Evolutionary conservation across 805 yeast species (phyloP).

Genomic region (Sporopachydermia lactativora): DNA sequence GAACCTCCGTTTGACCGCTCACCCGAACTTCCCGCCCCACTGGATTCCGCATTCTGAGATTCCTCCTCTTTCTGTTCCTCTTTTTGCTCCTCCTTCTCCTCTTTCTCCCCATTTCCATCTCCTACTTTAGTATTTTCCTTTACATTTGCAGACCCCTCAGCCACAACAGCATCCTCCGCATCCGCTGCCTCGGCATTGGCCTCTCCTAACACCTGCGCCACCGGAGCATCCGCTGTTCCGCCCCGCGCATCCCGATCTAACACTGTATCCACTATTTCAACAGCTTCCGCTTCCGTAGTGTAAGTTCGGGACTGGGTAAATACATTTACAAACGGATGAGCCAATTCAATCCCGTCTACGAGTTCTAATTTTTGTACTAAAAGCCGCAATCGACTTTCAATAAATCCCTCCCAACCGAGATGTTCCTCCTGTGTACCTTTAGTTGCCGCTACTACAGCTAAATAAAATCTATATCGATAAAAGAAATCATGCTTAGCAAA

Average conservation of each 20-base stretch:
- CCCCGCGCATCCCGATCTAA: constrained; percentile 38
- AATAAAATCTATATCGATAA: constrained; percentile 69
- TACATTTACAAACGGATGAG: constrained; percentile 82
- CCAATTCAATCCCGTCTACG: constrained; percentile 58
- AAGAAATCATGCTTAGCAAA: constrained; percentile 76
- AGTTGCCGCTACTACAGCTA: constrained; percentile 71
- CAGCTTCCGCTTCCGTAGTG: constrained; percentile 37
- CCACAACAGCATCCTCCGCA: constrained; percentile 19
- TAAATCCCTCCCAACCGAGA: constrained; percentile 82
- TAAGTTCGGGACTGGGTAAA: constrained; percentile 42
- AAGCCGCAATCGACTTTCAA: constrained; percentile 74
- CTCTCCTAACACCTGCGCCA: constrained; percentile 20
- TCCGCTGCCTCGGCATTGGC: constrained; percentile 14
- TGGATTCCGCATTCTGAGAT: too few species aligned
- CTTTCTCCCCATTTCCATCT: constrained; percentile 13
- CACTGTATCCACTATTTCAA: constrained; percentile 41
- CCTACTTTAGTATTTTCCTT: constrained; percentile 9
- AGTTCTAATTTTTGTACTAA: constrained; percentile 76
- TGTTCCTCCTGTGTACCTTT: constrained; percentile 68
- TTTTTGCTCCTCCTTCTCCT: constrained; percentile 13
- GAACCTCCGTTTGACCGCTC: too few species aligned
- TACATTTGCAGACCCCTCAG: constrained; percentile 10
- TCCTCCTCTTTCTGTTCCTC: constrained; percentile 9
- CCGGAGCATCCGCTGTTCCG: constrained; percentile 32
- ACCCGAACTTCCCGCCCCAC: too few species aligned